Percentiles rank a stretch among this genome's conserved stretches.
Conservation (phyloP, 169 alveolate genomes). For the Babesia ovis region DNA sequence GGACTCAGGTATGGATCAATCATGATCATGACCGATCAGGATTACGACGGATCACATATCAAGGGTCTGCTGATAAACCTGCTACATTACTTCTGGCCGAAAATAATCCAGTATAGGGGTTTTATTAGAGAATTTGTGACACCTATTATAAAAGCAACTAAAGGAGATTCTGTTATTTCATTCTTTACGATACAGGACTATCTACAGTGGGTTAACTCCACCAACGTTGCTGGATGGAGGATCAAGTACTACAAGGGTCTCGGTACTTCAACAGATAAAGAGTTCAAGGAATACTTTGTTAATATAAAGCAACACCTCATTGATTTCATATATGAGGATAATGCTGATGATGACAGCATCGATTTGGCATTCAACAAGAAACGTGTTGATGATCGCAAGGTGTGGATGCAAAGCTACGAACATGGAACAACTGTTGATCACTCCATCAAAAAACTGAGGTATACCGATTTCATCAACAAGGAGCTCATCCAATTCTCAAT, state of each 20-base stretch:
- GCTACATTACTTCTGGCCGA: slow-evolving; percentile 99
- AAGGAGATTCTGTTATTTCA: slow-evolving; percentile 83
- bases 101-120: slow-evolving; percentile 91
- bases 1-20: slow-evolving; percentile 96
- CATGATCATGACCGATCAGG: slow-evolving; percentile 99
- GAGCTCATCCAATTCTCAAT: slow-evolving; percentile 97
- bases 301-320: slow-evolving; percentile 91
- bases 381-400: slow-evolving; percentile 96
- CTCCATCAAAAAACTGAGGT: slow-evolving; percentile 76
- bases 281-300: slow-evolving; percentile 98
- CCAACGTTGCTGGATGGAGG: slow-evolving; percentile 90
- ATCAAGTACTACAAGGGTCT: slow-evolving; percentile 99
- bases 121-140: slow-evolving; percentile 98
- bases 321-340: slow-evolving; percentile 84
- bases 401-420: slow-evolving; percentile 85
- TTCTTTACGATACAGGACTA: slow-evolving; percentile 98
- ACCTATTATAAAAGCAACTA: slow-evolving; percentile 96
- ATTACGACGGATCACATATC: slow-evolving; percentile 99
- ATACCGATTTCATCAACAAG: slow-evolving; percentile 95
- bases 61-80: slow-evolving; percentile 98
- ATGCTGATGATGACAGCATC: slow-evolving; percentile 92
- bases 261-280: slow-evolving; percentile 98
- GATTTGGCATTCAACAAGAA: slow-evolving; percentile 98
- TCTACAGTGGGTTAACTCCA: slow-evolving; percentile 91
- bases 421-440: slow-evolving; percentile 73